These are phyloP conservation scores for Stephanodiscus triporus DNA, from an alignment of 108 stramenopile genomes.

Conservation along the genomic window DNA sequence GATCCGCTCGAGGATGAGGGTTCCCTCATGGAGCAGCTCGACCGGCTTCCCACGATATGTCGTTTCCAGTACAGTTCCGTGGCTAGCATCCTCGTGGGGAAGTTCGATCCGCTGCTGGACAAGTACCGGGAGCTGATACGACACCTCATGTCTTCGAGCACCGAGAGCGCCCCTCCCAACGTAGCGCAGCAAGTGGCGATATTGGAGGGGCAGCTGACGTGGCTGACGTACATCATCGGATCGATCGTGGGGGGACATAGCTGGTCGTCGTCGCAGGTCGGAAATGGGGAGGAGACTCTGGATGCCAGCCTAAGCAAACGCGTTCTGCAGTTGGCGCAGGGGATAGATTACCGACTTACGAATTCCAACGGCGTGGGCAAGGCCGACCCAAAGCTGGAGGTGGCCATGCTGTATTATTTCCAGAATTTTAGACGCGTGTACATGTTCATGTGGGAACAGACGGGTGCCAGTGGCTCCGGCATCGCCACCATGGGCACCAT, in stretches of 20 bases:
- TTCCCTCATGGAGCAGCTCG: slow-evolving; percentile 93
- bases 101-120: slow-evolving; percentile 89
- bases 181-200: slow-evolving; percentile 75
- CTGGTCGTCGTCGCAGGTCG: slow-evolving; percentile 89
- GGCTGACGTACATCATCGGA: slow-evolving; percentile 95
- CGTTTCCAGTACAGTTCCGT: slow-evolving; percentile 90
- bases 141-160: slow-evolving; percentile 60
- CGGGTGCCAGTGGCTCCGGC: slow-evolving; percentile 31
- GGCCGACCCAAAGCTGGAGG: slow-evolving; percentile 78
- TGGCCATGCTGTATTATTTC: slow-evolving; percentile 87
- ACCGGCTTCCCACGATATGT: slow-evolving; percentile 93
- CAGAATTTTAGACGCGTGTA: slow-evolving; percentile 91
- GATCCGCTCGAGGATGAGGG: slow-evolving; percentile 96
- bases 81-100: slow-evolving; percentile 78
- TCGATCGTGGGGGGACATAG: slow-evolving; percentile 91
- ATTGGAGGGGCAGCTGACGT: slow-evolving; percentile 94
- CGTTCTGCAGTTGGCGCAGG: slow-evolving; percentile 87
- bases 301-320: slow-evolving; percentile 93
- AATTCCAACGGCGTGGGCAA: slow-evolving; percentile 82
- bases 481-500: slow-evolving; percentile 67
- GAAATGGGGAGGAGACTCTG: slow-evolving; percentile 91
- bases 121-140: slow-evolving; percentile 81
- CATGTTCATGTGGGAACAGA: slow-evolving; percentile 97
- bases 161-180: slow-evolving; percentile 74
- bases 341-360: slow-evolving; percentile 86